These are phyloP conservation scores for Lepidium africanum DNA, from an alignment of 345 rosid species.

Conservation along the genomic window DNA sequence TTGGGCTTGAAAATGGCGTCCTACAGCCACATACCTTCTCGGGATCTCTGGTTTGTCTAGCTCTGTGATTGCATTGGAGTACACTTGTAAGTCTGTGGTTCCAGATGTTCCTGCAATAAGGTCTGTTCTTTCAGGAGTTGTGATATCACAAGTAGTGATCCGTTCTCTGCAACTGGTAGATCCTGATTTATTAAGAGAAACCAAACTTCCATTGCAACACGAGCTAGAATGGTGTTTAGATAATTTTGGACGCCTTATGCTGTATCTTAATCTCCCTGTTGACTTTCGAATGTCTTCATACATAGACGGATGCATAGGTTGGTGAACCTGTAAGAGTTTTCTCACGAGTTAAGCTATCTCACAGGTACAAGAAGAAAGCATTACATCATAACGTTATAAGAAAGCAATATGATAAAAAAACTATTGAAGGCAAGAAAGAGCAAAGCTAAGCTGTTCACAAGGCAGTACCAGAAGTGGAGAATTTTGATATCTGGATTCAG, in stretches of 20 bases:
- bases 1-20: slow-evolving; percentile 59
- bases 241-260: slow-evolving; percentile 14
- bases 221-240: slow-evolving; percentile 24
- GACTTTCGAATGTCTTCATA: slow-evolving; percentile 35
- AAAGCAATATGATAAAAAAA: not conserved
- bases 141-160: not conserved
- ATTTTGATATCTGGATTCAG: not conserved
- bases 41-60: slow-evolving; percentile 5
- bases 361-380: not conserved
- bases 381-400: not conserved
- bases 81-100: slow-evolving; percentile 3
- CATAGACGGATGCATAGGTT: slow-evolving; percentile 50
- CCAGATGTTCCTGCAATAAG: not conserved
- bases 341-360: slow-evolving; percentile 2
- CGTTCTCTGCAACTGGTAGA: not conserved
- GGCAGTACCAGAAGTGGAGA: slow-evolving; percentile 23
- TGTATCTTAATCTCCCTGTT: slow-evolving; percentile 32
- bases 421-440: not conserved
- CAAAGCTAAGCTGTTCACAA: not conserved
- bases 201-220: slow-evolving; percentile 29
- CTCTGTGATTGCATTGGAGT: not conserved
- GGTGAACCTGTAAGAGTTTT: slow-evolving; percentile 39
- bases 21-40: slow-evolving; percentile 29
- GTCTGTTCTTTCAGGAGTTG: not conserved
- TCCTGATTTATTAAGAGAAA: slow-evolving; percentile 16